Evolutionary conservation across 495 filamentous ascomycete species (phyloP).

Genomic region (Aspergillus sclerotioniger): DNA sequence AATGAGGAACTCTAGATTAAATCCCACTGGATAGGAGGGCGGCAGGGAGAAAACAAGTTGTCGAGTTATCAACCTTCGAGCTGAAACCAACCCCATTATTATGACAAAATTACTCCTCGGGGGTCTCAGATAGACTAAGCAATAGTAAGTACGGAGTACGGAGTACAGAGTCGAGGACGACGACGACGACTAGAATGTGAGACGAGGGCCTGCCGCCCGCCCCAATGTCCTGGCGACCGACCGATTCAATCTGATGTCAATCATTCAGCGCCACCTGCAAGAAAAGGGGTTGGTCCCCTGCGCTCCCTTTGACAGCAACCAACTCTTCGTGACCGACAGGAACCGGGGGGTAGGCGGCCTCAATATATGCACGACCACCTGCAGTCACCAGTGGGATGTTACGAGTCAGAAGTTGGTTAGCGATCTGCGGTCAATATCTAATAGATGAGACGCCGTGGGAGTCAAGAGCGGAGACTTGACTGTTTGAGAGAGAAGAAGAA

Average conservation of each 20-base stretch:
- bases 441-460: background rate
- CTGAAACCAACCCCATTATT: background rate
- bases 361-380: constrained; percentile 6
- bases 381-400: background rate
- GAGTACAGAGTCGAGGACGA: too few species aligned
- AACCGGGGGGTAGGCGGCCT: background rate
- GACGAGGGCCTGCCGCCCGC: background rate
- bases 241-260: constrained; percentile 20
- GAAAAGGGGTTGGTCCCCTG: constrained; percentile 7
- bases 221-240: constrained; percentile 9
- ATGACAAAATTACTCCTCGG: background rate
- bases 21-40: too few species aligned
- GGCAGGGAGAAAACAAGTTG: too few species aligned
- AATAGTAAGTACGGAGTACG: too few species aligned
- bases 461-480: too few species aligned
- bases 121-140: constrained; percentile 5
- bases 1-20: too few species aligned
- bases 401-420: constrained; percentile 7
- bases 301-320: background rate
- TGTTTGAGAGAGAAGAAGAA: background rate
- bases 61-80: background rate
- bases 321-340: background rate
- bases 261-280: constrained; percentile 22
- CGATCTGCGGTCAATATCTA: constrained; percentile 7
- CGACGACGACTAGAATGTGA: constrained; percentile 17